Evolutionary conservation across 164 flowering plant species (phyloP), one percentile per base, ranked within the genome.

Genomic region (Vitis amurensis): DNA sequence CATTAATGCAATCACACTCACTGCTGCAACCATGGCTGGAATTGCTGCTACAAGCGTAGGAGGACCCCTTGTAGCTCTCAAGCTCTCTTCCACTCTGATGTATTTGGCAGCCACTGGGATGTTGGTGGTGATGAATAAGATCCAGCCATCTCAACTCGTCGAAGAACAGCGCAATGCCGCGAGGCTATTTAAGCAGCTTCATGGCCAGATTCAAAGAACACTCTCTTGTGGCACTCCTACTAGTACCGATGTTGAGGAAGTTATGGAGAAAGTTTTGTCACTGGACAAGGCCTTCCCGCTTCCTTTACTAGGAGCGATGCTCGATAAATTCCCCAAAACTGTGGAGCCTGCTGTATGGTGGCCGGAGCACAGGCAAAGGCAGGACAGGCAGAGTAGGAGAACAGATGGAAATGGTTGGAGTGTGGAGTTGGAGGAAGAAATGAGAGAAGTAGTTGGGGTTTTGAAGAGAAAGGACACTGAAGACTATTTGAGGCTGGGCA

Each of bases 121-220:
- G 70, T 47, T 86, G 64, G 23, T 79, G 67, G 68, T 84, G 53
- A 80, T 87, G 83, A 89, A 85, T 81, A 88, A 80, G 73, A 83
- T 89, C 67, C 93, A 91, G 59, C 97, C 94, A 0, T 88, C 92
- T 0, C 94, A 91, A 53, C 86, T 88, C 0, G 89, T 86, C 3
- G 91, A 89, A 74, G 93, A 89, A 63, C 97, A 91, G 61, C 59
- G 90, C 15, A 87, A 89, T 23, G 90, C 89, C 0, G 61, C 82
- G 0, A 82, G 92, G 64, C 52, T 87, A 77, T 89, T 86, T 78
- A 80, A 79, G 72, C 82, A 82, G 56, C 86, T 87, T 11, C 75
- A 76, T 14, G 1, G 17, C 6, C 64, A 82, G 29, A 75, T 89
- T 9, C 61, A 78, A 65, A 83, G 85, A 0, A 71, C 31, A 0